Base-by-base conservation (phyloP, 2,329 filamentous ascomycete species). In the Xylariaceae sp. region DNA sequence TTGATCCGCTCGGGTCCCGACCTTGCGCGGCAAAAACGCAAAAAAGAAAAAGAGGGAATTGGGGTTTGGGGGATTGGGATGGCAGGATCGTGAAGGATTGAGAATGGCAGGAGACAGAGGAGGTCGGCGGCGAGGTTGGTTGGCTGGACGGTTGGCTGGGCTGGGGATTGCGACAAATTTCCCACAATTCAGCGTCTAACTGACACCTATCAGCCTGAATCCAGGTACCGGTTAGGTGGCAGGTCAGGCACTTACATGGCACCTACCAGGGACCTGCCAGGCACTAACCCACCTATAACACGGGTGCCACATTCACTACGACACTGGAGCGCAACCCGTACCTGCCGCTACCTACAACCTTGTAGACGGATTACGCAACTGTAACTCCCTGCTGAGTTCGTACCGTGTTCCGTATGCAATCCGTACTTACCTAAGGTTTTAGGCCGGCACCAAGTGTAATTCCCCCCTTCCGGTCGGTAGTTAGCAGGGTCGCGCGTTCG, bases 121-220 rank as follows among this genome's bases (percentile, higher is more conserved):
- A 63, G 63, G 63, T 53, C 63, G 55, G 63, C 63, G 47, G 45
- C 62, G 58, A 64, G 63, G 61, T 63, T 64, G 63, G 63, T 58
- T 48, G 56, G 63, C 8, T 13, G 23, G 11, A 42, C 11, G 37
- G 37, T 13, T 42, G 37, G 37, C 11, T 42, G 37, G 37, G 37
- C 37, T 42, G 8, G 9, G 61, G 58, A 54, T 60, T 64, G 63
- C 63, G 61, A 62, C 61, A 63, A 63, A 58, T 64, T 64, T 61
- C 62, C 60, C 56, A 42, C 8, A 64, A 55, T 51, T 49, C 48
- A 55, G 54, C 57, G 62, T 55, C 42, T 53, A 55, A 53, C 50
- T 42, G 37, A 42, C 11, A 42, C 37, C 37, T 42, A 42, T 30
- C 23, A 30, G 23, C 23, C 23, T 30, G 23, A 30, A 30, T 30